Percentiles rank a stretch among this genome's conserved stretches.
Evolutionary conservation across 2,329 filamentous ascomycete genomes (phyloP).

Genomic region (Alternaria novae-zelandiae): DNA sequence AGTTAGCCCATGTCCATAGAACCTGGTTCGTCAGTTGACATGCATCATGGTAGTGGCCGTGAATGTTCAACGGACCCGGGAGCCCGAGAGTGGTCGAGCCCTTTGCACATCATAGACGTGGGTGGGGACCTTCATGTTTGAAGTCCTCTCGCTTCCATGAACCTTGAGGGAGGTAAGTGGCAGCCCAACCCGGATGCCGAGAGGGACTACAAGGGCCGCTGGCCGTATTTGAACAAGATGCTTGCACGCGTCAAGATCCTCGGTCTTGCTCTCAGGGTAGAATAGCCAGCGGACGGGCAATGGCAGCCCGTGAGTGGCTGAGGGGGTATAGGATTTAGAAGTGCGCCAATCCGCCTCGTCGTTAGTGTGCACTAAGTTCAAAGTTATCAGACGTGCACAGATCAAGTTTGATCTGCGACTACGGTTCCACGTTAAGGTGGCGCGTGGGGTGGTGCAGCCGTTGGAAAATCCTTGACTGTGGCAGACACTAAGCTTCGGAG

Average conservation of each 20-base stretch:
- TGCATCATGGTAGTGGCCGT: constrained; percentile 25
- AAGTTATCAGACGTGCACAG: constrained; percentile 29
- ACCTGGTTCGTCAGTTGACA: constrained; percentile 23
- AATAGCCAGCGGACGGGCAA: constrained; percentile 14
- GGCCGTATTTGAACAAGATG: constrained; percentile 28
- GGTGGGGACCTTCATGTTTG: constrained; percentile 31
- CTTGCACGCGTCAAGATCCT: constrained; percentile 33
- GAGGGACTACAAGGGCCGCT: constrained; percentile 23
- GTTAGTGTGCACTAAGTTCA: constrained; percentile 26
- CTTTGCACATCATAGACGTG: constrained; percentile 20
- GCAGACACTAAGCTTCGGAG: constrained; percentile 29
- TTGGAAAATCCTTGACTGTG: constrained; percentile 25
- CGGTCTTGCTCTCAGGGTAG: constrained; percentile 14
- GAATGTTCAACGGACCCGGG: constrained; percentile 27
- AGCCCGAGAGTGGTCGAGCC: constrained; percentile 28
- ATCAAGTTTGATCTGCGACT: constrained; percentile 40
- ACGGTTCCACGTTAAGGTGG: constrained; percentile 38
- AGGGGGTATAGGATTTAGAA: constrained; percentile 8
- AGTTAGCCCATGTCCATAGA: constrained; percentile 21
- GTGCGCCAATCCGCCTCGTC: constrained; percentile 31
- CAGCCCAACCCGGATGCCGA: constrained; percentile 23
- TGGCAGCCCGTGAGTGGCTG: constrained; percentile 13
- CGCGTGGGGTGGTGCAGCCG: constrained; percentile 37
- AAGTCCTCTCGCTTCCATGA: constrained; percentile 25
- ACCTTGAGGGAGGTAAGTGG: constrained; percentile 20